phyloP scores from a whole-genome alignment of 768 basidiomycete genomes.

The Lentinus brumalis region DNA sequence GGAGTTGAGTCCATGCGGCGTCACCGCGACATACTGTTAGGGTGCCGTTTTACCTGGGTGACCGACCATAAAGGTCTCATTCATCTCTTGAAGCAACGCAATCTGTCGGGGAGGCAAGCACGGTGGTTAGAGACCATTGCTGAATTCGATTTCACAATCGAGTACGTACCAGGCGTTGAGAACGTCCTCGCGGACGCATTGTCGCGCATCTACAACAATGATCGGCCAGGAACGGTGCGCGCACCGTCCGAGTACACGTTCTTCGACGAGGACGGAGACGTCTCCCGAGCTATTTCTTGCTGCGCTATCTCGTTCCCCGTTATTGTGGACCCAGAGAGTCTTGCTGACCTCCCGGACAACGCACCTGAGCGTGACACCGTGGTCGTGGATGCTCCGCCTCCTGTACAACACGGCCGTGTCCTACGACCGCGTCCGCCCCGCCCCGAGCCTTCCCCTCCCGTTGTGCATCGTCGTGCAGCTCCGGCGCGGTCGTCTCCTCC shows the following conservation, averaged over 20 bases:
- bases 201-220: conserved; percentile 19
- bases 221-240: conserved; percentile 6
- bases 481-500: background rate
- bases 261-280: background rate
- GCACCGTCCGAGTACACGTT: background rate
- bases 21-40: background rate
- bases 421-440: background rate
- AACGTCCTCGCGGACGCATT: conserved; percentile 36
- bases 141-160: conserved; percentile 32
- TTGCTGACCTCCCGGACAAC: conserved; percentile 4
- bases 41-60: conserved; percentile 15
- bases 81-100: conserved; percentile 33
- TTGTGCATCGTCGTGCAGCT: background rate
- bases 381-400: too few relatives aligned
- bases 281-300: background rate
- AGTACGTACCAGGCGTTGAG: conserved; percentile 32
- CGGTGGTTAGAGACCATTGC: conserved; percentile 39
- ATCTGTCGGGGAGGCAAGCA: conserved; percentile 37
- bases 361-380: too few relatives aligned
- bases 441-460: background rate
- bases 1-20: background rate
- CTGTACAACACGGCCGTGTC: background rate
- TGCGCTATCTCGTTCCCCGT: too few relatives aligned
- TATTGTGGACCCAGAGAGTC: conserved; percentile 12
- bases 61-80: conserved; percentile 26